Conservation (phyloP, 257 asterid species). For the Echium plantagineum region DNA sequence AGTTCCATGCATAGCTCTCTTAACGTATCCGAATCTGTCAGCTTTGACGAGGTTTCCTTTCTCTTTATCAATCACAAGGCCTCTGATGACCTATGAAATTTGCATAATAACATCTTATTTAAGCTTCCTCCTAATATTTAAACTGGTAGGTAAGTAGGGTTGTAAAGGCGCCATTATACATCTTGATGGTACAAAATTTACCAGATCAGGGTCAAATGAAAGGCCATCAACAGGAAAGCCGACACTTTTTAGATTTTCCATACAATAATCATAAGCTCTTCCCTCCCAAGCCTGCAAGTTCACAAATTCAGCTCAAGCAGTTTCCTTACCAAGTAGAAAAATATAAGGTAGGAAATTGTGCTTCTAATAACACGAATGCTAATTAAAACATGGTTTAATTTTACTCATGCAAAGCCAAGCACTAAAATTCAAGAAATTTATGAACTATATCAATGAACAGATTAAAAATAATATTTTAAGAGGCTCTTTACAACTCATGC, state of each 20-base stretch:
- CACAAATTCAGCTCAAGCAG: background rate
- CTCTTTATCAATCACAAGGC: slow-evolving; percentile 83
- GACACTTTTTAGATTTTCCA: slow-evolving; percentile 61
- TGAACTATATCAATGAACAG: too few relatives aligned
- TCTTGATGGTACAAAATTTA: slow-evolving; percentile 9
- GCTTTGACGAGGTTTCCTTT: slow-evolving; percentile 83
- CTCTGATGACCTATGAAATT: slow-evolving; percentile 61
- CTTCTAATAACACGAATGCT: too few relatives aligned
- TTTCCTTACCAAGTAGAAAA: background rate
- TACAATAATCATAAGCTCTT: slow-evolving; percentile 87
- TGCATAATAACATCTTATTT: background rate
- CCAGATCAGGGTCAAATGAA: slow-evolving; percentile 84
- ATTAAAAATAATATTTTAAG: too few relatives aligned
- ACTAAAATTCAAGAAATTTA: too few relatives aligned
- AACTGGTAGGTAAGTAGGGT: background rate
- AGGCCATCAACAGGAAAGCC: slow-evolving; percentile 93
- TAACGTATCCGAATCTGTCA: slow-evolving; percentile 79
- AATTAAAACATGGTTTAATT: too few relatives aligned
- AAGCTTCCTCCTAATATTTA: background rate
- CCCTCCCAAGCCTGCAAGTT: slow-evolving; percentile 88
- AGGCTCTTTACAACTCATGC: too few relatives aligned
- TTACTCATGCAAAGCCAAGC: too few relatives aligned
- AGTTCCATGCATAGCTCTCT: slow-evolving; percentile 90
- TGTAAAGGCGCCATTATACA: background rate
- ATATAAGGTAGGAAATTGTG: too few relatives aligned